These are phyloP conservation scores for Pichia sp. DNA, from an alignment of 1,139 yeast species.

Conservation along the genomic window DNA sequence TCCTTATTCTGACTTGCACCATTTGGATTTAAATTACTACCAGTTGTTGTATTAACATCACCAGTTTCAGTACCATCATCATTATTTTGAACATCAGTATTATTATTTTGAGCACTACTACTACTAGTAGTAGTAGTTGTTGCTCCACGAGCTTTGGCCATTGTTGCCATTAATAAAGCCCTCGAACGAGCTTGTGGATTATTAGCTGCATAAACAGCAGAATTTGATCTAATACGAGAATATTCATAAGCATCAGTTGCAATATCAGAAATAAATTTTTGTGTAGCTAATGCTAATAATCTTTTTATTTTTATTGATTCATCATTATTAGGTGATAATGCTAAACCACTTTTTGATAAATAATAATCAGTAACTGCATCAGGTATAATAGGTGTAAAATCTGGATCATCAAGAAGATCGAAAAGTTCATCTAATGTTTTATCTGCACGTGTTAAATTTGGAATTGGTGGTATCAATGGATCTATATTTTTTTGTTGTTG, in stretches of 20 bases:
- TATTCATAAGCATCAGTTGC: slow-evolving; percentile 97
- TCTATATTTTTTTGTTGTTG: neutral
- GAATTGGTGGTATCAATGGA: slow-evolving; percentile 30
- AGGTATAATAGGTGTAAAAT: slow-evolving; percentile 92
- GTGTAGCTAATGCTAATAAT: slow-evolving; percentile 87
- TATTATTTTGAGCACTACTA: neutral
- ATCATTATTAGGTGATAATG: slow-evolving; percentile 43
- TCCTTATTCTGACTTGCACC: slow-evolving; percentile 48
- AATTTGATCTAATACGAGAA: slow-evolving; percentile 78
- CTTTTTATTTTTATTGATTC: slow-evolving; percentile 60
- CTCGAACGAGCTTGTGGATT: slow-evolving; percentile 86
- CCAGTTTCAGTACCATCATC: neutral
- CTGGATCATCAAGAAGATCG: slow-evolving; percentile 86
- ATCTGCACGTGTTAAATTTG: slow-evolving; percentile 75
- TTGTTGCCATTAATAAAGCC: slow-evolving; percentile 49
- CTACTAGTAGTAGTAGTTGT: slow-evolving; percentile 7
- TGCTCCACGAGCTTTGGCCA: slow-evolving; percentile 21
- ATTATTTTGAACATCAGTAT: slow-evolving; percentile 3
- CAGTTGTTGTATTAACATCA: slow-evolving; percentile 2
- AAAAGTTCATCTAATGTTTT: slow-evolving; percentile 81
- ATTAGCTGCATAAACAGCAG: slow-evolving; percentile 74
- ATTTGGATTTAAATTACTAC: slow-evolving; percentile 8
- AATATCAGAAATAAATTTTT: slow-evolving; percentile 86
- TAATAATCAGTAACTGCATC: slow-evolving; percentile 97
- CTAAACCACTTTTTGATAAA: slow-evolving; percentile 81